Evolutionary conservation across 164 flowering plant genomes (phyloP), one percentile per base, ranked within the genome.

Genomic region (Umbellularia californica): DNA sequence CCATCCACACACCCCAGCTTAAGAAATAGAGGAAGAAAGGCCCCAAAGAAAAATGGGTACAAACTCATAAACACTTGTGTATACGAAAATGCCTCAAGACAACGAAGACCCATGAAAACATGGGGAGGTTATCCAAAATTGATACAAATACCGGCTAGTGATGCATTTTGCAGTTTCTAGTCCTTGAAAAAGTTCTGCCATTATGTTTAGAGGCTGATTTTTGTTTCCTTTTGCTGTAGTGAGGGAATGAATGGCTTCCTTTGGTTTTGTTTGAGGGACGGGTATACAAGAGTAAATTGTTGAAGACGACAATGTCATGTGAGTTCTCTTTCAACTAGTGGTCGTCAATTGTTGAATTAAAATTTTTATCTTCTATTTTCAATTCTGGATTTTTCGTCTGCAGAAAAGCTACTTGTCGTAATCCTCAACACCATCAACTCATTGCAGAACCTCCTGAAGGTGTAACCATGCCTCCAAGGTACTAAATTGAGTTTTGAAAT

Each of bases 241-340:
- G 91, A 84, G 78, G 97, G 95, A 76, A 94, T 95, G 99, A 94
- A 91, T 84, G 98, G 99, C 65, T 95, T 52, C 67, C 79, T 95
- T 58, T 90, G 88, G 88, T 75, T 92, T 64, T 77, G 81, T 75
- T 87, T 82, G 82, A 90, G 99, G 85, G 94, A 94, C 84, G 88
- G 72, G 22, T 69, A 70, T 71, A 77, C 76, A 20, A 52, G 65
- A 33, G 70, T 77, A 24, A 60, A 92, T 72, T 75, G 79, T 94
- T 27, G 79, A 63, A 33, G 23, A 77, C 73, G 90, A 94, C 74
- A 83, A 79, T 75, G 93, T 81, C 52, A 60, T 90, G 99, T 95
- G 82, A 84, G 97, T 87, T 19, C 35, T 35, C 63, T 62, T 7
- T 60, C 58, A n/a, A 60, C 69, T 73, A 1, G 20, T 68, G 52